Conservation (phyloP, 1,284 basidiomycete genomes). For the Leccinum huronense region DNA sequence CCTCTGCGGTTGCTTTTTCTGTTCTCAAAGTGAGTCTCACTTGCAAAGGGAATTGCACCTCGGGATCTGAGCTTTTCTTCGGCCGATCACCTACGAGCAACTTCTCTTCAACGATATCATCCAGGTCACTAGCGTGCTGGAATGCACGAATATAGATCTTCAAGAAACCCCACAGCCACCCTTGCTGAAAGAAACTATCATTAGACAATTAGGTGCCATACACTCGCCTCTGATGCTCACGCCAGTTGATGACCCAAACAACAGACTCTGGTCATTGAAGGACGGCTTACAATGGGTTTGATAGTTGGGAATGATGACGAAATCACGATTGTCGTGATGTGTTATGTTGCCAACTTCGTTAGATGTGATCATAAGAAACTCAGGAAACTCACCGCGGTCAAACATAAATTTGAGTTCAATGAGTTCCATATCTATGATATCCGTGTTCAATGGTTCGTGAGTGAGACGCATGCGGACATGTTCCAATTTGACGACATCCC, state of each 20-base stretch:
- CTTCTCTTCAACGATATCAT: constrained; percentile 74
- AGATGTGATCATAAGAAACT: constrained; percentile 12
- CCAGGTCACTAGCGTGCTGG: constrained; percentile 72
- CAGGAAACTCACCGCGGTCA: constrained; percentile 58
- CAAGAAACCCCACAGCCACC: constrained; percentile 70
- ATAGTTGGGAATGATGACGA: constrained; percentile 72
- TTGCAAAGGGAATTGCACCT: constrained; percentile 50
- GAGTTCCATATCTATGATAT: constrained; percentile 74
- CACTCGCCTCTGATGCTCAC: constrained; percentile 40
- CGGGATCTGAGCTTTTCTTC: constrained; percentile 55
- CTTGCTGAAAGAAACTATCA: constrained; percentile 41
- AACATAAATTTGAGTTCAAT: constrained; percentile 83
- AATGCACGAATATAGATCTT: constrained; percentile 74
- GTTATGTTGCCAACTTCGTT: constrained; percentile 37
- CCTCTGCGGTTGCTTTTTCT: constrained; percentile 57
- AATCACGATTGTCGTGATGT: constrained; percentile 83
- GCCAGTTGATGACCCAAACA: constrained; percentile 61
- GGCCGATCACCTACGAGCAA: constrained; percentile 75
- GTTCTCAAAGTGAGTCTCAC: constrained; percentile 53
- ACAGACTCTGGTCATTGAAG: constrained; percentile 63
- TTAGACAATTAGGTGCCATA: constrained; percentile 1
- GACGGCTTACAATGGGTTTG: constrained; percentile 55
- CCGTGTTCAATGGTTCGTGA: constrained; percentile 65
- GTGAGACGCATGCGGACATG: constrained; percentile 78
- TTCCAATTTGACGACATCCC: constrained; percentile 76